Evolutionary conservation across 208 protist species (phyloP), one percentile per base, ranked within the genome.

Genomic region (Phytomonas francai): DNA sequence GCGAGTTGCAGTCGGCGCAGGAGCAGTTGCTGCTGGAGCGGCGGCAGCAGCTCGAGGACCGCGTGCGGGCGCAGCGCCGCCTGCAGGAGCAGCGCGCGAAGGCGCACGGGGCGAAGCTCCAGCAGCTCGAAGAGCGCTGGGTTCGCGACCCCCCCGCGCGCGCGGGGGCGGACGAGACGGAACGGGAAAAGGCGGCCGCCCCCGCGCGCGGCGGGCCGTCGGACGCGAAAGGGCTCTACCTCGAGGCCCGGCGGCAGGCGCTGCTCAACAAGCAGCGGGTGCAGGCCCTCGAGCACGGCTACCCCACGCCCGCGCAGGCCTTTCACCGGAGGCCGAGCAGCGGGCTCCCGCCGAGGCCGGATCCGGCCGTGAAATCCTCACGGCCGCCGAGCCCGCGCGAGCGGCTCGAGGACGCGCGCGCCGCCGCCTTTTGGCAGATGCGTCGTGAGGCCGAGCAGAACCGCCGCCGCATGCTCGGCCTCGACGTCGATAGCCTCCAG

Each of bases 401-500:
- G 63, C 81, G 92, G 56, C 68, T 81, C 16, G 83, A 89, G 54
- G 85, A 86, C 54, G 88, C 88, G 29, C 75, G 88, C 29, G 71
- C 80, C 27, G 71, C 85, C 39, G 87, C 87, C 6, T 97, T 86
- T 68, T 97, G 89, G 92, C 80, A 97, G 73, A 95, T 97, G 88
- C 80, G 89, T 4, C 77, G 79, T 16, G 88, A 92, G 68, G 87
- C 88, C 1, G 81, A 92, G 57, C 73, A 89, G 64, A 97, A 97
- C 76, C 88, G 83, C 62, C 70, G 71, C n/a, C 80, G 85, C 51
- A 78, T 87, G 58, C 68, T 90, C 56, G 87, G 76, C n/a, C 58
- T 80, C 16, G 78, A 81, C 30, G 68, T 3, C 9, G 32, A 45
- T 36, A 36, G 8, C 33, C 8, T 36, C 3, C 33, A 3, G 33